Conservation (phyloP, 352 stramenopile genomes). For the Globisporangium cylindrosporum region DNA sequence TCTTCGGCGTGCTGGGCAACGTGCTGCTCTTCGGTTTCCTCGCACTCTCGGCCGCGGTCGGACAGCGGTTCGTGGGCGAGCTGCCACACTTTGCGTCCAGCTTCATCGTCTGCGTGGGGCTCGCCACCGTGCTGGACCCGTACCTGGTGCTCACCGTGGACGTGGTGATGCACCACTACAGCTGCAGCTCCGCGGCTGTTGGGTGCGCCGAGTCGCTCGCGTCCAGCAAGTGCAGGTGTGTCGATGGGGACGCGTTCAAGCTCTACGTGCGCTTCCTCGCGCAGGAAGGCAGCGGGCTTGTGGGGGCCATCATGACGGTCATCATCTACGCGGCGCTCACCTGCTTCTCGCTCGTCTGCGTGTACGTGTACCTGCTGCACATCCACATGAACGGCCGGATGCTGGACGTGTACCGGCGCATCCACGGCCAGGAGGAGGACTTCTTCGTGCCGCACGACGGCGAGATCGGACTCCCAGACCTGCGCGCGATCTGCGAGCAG, state of each 20-base stretch:
- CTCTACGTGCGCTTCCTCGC: constrained; percentile 76
- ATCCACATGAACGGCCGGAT: constrained; percentile 90
- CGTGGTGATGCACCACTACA: constrained; percentile 71
- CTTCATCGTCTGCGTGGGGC: constrained; percentile 75
- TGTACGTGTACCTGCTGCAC: constrained; percentile 83
- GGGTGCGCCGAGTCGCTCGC: constrained; percentile 39
- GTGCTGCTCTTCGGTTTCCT: constrained; percentile 47
- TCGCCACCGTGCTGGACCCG: constrained; percentile 79
- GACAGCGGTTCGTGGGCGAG: constrained; percentile 52
- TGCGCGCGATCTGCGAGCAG: constrained; percentile 59
- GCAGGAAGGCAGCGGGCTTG: constrained; percentile 72
- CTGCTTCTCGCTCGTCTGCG: constrained; percentile 41
- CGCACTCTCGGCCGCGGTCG: constrained; percentile 32
- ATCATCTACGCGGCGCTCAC: constrained; percentile 74
- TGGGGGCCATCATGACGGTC: constrained; percentile 73
- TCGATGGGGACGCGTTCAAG: constrained; percentile 88
- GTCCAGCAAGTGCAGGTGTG: constrained; percentile 47
- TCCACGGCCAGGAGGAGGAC: constrained; percentile 61
- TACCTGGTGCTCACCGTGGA: constrained; percentile 82
- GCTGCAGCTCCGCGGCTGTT: constrained; percentile 42
- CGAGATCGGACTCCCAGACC: constrained; percentile 74
- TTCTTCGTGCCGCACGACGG: constrained; percentile 90
- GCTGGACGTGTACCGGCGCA: constrained; percentile 81
- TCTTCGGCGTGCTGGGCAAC: constrained; percentile 53
- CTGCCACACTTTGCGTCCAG: constrained; percentile 70